Conservation (phyloP, 2,329 filamentous ascomycete genomes). For the Teratosphaeria epicoccoides region DNA sequence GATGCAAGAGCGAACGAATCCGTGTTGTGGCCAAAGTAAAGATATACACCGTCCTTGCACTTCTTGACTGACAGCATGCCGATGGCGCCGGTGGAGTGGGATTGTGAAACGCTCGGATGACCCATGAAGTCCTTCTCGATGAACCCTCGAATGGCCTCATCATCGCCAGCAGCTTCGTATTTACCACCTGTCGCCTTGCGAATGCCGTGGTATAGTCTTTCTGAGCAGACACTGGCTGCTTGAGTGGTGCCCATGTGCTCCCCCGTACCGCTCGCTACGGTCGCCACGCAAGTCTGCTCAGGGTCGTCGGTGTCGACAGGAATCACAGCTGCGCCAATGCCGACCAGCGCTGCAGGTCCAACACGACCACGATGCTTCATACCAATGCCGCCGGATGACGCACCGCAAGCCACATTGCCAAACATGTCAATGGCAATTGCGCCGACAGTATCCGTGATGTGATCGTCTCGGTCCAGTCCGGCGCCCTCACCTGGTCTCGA, state of each 20-base stretch:
- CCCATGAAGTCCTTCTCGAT: constrained; percentile 86
- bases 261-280: constrained; percentile 86
- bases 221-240: constrained; percentile 77
- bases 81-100: constrained; percentile 75
- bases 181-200: constrained; percentile 50
- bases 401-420: constrained; percentile 85
- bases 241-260: constrained; percentile 97
- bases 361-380: constrained; percentile 94
- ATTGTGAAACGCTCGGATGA: constrained; percentile 73
- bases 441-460: constrained; percentile 87
- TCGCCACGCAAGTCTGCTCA: constrained; percentile 60
- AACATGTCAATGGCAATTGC: constrained; percentile 82
- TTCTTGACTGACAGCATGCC: constrained; percentile 88
- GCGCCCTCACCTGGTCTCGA: background rate
- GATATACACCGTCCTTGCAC: constrained; percentile 59
- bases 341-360: constrained; percentile 85
- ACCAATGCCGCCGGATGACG: constrained; percentile 92
- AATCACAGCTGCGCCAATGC: constrained; percentile 82
- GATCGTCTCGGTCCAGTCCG: constrained; percentile 37
- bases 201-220: constrained; percentile 62
- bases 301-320: constrained; percentile 61
- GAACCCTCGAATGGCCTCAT: constrained; percentile 66
- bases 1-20: constrained; percentile 77
- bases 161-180: constrained; percentile 38
- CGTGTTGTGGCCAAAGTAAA: constrained; percentile 95